Evolutionary conservation across 73 alveolate species (phyloP).

Genomic region (Blepharisma stoltei): DNA sequence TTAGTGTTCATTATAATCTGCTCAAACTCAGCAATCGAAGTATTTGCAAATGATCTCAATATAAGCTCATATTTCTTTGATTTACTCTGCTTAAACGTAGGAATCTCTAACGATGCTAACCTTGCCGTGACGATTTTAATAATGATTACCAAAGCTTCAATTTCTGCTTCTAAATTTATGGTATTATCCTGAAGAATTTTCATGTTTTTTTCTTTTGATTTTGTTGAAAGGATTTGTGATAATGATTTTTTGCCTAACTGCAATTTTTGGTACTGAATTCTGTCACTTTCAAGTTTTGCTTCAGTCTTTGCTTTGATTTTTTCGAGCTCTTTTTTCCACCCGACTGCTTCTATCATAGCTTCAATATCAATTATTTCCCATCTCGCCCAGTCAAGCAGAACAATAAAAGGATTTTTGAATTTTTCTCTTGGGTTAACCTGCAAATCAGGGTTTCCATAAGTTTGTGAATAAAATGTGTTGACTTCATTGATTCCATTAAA

Average conservation of each 20-base stretch:
- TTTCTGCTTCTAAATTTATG: not conserved
- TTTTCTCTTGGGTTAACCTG: not conserved
- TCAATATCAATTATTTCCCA: conserved; percentile 7
- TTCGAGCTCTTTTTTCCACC: not conserved
- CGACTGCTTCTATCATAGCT: conserved; percentile 10
- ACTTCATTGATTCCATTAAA: not conserved
- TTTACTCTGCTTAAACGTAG: not conserved
- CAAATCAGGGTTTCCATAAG: not conserved
- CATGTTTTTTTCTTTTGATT: not conserved
- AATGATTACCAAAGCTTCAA: not conserved
- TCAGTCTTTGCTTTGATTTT: not conserved
- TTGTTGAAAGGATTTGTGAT: not conserved
- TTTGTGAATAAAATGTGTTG: not conserved
- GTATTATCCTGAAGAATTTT: not conserved
- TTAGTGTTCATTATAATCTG: no score
- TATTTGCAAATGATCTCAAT: not conserved
- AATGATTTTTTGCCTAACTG: conserved; percentile 16
- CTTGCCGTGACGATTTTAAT: not conserved
- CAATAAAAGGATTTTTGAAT: not conserved
- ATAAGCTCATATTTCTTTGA: conserved; percentile 7
- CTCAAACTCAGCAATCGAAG: not conserved
- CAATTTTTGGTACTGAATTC: not conserved
- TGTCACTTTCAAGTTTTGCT: conserved; percentile 2
- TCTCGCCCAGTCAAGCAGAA: conserved; percentile 8
- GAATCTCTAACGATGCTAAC: not conserved